Base-by-base conservation (phyloP, 2,329 filamentous ascomycete genomes). In the Pseudogymnoascus sp. region DNA sequence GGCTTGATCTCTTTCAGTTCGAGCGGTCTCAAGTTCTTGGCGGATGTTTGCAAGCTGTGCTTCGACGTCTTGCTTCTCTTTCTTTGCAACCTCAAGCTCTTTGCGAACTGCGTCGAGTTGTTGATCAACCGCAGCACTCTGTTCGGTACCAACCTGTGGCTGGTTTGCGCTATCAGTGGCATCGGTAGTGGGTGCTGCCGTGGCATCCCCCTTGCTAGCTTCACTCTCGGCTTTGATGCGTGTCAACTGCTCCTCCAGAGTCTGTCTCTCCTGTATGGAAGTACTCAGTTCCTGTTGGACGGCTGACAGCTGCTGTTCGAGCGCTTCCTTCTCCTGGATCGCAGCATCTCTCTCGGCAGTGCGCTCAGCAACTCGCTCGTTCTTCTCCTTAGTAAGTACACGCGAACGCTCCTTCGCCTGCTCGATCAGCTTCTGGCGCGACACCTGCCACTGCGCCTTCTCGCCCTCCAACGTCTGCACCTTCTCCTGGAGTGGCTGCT, bases 41-140 rank as follows among this genome's bases (percentile, higher is more conserved):
- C 61, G 64, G 12, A 74, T 53, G 40, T 64, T 63, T 16, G 64
- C 59, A 18, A 89, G 78, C 66, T 89, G 85, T 64, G 84, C 78
- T 67, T 91, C 84, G n/a, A 90, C 79, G 1, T 79, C 79, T 16
- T 86, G 80, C 74, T 90, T 92, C 72, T 95, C 87, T 8, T 85
- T 79, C 5, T 78, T 86, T 62, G 88, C 82, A 1, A 79, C 80
- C 46, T 87, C 85, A 8, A 95, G 81, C 68, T 93, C 84, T 67
- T 86, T 83, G 21, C 77, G 80, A 12, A 79, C 73, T 44, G 78
- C 73, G 1, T 73, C 67, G 6, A 86, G 75, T 65, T 85, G 78
- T 65, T 79, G 76, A 66, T 85, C 79, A 16, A 83, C 71, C 59
- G 78, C 75, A 7, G 75, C 67, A 4, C 79, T 71, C 70, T 82